Evolutionary conservation across 177 flowering plant species (phyloP).

Genomic region (Telopea speciosissima): DNA sequence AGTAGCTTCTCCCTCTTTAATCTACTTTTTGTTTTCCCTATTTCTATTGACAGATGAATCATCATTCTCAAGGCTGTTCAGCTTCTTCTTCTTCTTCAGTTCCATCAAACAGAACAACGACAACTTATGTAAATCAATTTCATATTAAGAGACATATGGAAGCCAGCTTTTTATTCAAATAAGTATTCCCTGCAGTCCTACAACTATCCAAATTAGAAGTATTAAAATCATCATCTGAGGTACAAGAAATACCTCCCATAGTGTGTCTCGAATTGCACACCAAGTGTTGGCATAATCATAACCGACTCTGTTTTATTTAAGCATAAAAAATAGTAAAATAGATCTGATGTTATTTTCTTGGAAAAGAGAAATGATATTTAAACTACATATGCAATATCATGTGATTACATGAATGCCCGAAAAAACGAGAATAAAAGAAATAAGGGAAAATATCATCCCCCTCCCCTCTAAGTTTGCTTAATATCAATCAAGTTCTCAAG

Average conservation of each 20-base stretch:
- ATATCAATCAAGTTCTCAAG: too few species aligned
- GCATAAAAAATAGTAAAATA: conserved; percentile 4
- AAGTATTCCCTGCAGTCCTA: background rate
- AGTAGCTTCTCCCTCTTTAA: too few species aligned
- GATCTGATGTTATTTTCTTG: background rate
- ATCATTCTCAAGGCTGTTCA: too few species aligned
- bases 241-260: conserved; percentile 49
- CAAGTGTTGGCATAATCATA: conserved; percentile 68
- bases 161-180: background rate
- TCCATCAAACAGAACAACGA: too few species aligned
- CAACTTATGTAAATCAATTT: too few species aligned
- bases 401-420: background rate
- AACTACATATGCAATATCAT: background rate
- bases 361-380: background rate
- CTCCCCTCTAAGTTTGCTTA: too few species aligned
- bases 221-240: too few species aligned
- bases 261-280: conserved; percentile 89
- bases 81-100: too few species aligned
- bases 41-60: too few species aligned
- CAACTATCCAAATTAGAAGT: background rate
- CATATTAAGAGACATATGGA: too few species aligned
- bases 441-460: too few species aligned
- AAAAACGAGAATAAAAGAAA: background rate
- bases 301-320: conserved; percentile 56
- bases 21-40: too few species aligned